Evolutionary conservation across 257 asterid species (phyloP).

Genomic region (Linderniella brevidens): DNA sequence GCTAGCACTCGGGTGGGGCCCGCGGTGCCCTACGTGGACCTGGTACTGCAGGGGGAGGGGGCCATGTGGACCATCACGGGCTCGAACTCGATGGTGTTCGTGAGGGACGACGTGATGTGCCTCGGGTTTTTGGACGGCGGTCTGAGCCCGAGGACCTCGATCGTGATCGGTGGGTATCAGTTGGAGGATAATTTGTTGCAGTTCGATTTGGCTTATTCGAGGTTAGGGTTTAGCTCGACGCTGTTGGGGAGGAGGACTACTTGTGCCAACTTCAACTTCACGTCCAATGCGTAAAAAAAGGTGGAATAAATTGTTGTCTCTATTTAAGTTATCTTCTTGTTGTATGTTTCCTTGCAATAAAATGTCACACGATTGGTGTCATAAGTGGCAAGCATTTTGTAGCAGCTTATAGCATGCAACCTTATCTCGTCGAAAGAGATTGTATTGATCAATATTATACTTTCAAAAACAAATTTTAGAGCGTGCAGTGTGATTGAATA

Average conservation of each 20-base stretch:
- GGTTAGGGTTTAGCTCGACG: conserved; percentile 15
- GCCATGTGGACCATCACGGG: conserved; percentile 16
- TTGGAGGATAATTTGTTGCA: conserved; percentile 9
- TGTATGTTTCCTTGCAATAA: too few relatives aligned
- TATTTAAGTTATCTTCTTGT: too few relatives aligned
- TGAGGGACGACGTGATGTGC: conserved; percentile 13
- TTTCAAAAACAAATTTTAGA: too few relatives aligned
- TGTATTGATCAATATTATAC: too few relatives aligned
- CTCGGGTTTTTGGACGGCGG: conserved; percentile 19
- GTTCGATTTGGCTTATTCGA: conserved; percentile 9
- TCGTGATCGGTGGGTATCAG: conserved; percentile 20
- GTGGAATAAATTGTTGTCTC: neutral
- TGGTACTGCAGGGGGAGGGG: conserved; percentile 13
- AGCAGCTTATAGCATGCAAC: too few relatives aligned
- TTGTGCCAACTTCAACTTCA: conserved; percentile 22
- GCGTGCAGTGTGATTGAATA: too few relatives aligned
- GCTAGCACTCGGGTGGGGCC: conserved; percentile 10
- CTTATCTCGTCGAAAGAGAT: too few relatives aligned
- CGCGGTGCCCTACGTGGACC: conserved; percentile 11
- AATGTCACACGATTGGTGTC: too few relatives aligned
- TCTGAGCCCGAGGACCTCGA: conserved; percentile 11
- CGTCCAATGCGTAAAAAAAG: conserved; percentile 7
- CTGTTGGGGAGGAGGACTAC: conserved; percentile 11
- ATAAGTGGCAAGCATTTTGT: too few relatives aligned
- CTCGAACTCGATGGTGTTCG: conserved; percentile 15